Base-by-base conservation (phyloP, 768 basidiomycete species). In the Psilocybe tampanensis region DNA sequence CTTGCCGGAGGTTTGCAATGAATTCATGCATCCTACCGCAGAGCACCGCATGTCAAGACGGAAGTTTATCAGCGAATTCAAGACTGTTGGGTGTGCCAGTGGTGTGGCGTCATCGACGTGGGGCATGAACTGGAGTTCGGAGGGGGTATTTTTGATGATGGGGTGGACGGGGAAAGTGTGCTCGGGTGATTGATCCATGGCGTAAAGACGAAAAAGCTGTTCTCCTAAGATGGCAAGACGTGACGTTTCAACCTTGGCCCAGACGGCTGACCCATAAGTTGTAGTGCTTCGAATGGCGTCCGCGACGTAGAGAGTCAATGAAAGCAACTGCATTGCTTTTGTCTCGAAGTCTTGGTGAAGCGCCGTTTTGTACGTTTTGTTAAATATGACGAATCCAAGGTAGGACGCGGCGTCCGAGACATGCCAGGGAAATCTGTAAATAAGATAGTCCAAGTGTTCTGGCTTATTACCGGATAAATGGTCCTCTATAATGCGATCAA, bases 401-500 rank as follows among this genome's bases (percentile, higher is more conserved):
- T 39, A 39, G 36, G 3, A 13, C 4, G 12, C 4, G n/a, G 15
- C 36, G n/a, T 39, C 36, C 12, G n/a, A 15, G 3, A 39, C 15
- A 8, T 15, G n/a, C 12, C n/a, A 39, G 12, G 6, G 6, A n/a
- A 39, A 39, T 6, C 3, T 13, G n/a, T 4, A 5, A 3, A 13
- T 3, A 39, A 13, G 12, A 39, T 39, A 29, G 9, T 9, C 29
- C 29, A 29, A 5, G 5, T 4, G 29, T 9, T 29, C 9, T 9
- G 29, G 29, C 4, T 4, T 29, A 9, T 4, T 4, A 29, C 9
- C 9, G 29, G 4, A n/a, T n/a, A 8, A 3, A 13, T 15, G 36
- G 36, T 32, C 47, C n/a, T 17, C 39, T 32, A 54, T 44, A 3
- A 41, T 50, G n/a, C 33, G 13, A 36, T 59, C 42, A 23, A 54